Evolutionary conservation across 2,329 filamentous ascomycete genomes (phyloP), one percentile per base, ranked within the genome.

Genomic region (Monilinia polystroma): DNA sequence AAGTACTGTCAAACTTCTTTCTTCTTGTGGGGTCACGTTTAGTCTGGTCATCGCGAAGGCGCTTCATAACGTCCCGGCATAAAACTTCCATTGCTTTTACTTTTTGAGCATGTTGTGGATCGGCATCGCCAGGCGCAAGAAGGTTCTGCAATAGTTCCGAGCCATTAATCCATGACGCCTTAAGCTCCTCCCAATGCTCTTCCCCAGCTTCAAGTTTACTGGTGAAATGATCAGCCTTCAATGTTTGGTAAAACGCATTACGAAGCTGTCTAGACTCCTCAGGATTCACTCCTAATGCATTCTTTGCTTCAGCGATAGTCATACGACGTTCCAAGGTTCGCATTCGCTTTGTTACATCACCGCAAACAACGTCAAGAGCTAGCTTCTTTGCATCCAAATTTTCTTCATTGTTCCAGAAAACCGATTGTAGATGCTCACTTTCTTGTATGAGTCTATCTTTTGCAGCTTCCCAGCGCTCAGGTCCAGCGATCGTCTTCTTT

Each of bases 291-390:
- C 87, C 86, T 57, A 92, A 81, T 41, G 83, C 80, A 74, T 90
- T 90, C 76, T 92, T 93, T 5, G 90, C 90, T 67, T 93, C 88
- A 1, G 86, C 84, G 55, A 94, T 84, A 0, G 87, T 88, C 83
- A 94, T 87, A n/a, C 85, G 82, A 45, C 81, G 83, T 59, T 87
- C 85, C 67, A 86, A 76, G 16, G 80, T 86, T 73, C 91, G 86
- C 81, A 93, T 88, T 26, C 90, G 83, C 78, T 95, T 95, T 1
- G 90, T 93, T 41, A 94, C 90, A 78, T 94, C 91, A 38, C 86
- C 89, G 74, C 90, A 93, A 32, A 96, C 88, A 56, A 92, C 85
- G 75, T 96, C 91, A 6, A 96, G 80, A 0, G 91, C 90, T 56
- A 92, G 81, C 49, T 83, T 83, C 75, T 88, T 90, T 53, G 82